A percentile compares a stretch with the other conserved stretches of the same genome.
phyloP scores from a whole-genome alignment of 306 rosid species.

The Rosa persica region DNA sequence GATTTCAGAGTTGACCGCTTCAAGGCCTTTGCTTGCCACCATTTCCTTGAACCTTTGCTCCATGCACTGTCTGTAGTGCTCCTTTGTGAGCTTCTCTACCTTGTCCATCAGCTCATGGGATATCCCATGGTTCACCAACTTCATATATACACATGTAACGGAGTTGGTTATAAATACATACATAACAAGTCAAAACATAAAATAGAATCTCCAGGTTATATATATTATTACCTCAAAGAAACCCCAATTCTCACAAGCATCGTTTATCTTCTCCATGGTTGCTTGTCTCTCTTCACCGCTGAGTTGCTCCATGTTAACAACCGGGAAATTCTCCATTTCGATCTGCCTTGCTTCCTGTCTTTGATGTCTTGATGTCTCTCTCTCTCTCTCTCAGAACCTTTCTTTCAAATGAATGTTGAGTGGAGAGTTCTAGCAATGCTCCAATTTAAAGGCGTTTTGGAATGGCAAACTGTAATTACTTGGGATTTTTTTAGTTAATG shows the following conservation, averaged over 20 bases:
- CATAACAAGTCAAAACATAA: neutral
- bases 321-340: slow-evolving; percentile 58
- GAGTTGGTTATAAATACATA: neutral
- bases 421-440: slow-evolving; percentile 9
- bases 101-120: slow-evolving; percentile 73
- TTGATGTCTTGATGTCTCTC: neutral
- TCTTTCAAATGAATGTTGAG: slow-evolving; percentile 18
- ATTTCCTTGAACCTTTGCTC: slow-evolving; percentile 81
- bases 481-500: neutral
- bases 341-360: neutral
- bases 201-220: neutral
- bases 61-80: slow-evolving; percentile 83
- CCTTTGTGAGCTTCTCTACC: slow-evolving; percentile 81
- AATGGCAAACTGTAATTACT: slow-evolving; percentile 3
- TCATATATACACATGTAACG: neutral
- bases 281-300: slow-evolving; percentile 56
- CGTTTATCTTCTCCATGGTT: slow-evolving; percentile 66
- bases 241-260: slow-evolving; percentile 98
- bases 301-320: slow-evolving; percentile 73
- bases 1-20: slow-evolving; percentile 55
- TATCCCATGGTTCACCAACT: slow-evolving; percentile 94
- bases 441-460: slow-evolving; percentile 53
- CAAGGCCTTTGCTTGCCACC: slow-evolving; percentile 70
- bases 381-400: neutral
- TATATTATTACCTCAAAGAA: slow-evolving; percentile 79